Base-by-base conservation (phyloP, 805 yeast species). In the Nakazawaea populi region DNA sequence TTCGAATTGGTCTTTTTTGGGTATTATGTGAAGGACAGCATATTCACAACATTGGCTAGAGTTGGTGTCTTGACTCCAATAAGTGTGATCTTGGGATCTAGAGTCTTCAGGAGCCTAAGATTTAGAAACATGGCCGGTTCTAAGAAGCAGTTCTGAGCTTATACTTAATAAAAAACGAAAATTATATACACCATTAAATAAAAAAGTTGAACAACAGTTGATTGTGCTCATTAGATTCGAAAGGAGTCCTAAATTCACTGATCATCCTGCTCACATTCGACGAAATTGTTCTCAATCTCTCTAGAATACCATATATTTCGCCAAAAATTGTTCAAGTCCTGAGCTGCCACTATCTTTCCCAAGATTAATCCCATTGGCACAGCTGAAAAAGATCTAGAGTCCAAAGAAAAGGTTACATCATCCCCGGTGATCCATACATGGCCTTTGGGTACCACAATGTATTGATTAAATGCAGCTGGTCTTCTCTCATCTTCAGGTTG, bases 391-490 rank as follows among this genome's bases (percentile, higher is more conserved):
- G 89, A 80, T 57, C 99, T 73, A 4, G 97, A 89, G 60, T 94
- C 99, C 45, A 91, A 70, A 24, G 96, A 88, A 57, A 85, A 89
- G 30, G 89, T 77, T 52, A 92, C 67, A 62, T 94, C 94, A 62
- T 94, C 99, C 1, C 99, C 99, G 0, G 97, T 89, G 3, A 91
- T 85, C 98, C 98, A 94, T 45, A 89, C 87, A 67, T 94, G 99
- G 2, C 99, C 99, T 57, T 83, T 80, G 1, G 99, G 99, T 0
- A 94, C 91, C 51, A 71, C 74, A 7, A 92, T 82, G 64, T 73
- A 89, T 51, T 79, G 77, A 60, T 79, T 73, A 55, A 62, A 73
- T 1, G 60, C 53, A 6, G 58, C 55, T 45, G 66, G 65, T 2
- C 57, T 40, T 2, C 66, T 59, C 6, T 63, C 55, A 28, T 36